Evolutionary conservation across 75 land plant genomes (phyloP), one percentile per base, ranked within the genome.

Genomic region (Sequoiadendron giganteum): DNA sequence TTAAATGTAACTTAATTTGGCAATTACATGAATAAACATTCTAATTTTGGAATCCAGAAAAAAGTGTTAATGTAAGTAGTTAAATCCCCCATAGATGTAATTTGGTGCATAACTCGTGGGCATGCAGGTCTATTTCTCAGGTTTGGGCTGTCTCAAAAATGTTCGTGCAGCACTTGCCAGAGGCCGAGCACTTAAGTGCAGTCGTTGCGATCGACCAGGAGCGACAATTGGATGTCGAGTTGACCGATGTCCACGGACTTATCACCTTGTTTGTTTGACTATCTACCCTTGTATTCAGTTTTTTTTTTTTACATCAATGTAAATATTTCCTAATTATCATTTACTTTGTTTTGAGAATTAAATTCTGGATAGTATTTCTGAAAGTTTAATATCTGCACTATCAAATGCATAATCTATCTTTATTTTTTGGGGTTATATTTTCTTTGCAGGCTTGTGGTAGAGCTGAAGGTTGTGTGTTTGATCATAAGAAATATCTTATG

Each of bases 171-270:
- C 99, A 68, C 93, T 97, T 87, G 93, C 93, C 85, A 90, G 99
- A 87, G 99, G 99, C 80, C 94, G 96, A 52, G 88, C 89, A 8
- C 89, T 98, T 86, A 98, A 95, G 88, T 98, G 99, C 88, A 95
- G 91, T 38, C 97, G 94, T 30, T 98, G 99, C 90, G 93, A 93
- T 89, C 93, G 95, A 86, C 95, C 97, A 45, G 99, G 99, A 73
- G 99, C 99, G 39, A 98, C 99, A 42, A 98, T 95, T 91, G 99
- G 99, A 30, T 98, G 99, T 86, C 98, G 99, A 86, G 97, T 98
- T 90, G 97, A 96, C 90, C 94, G 98, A 28, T 98, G 99, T 75
- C 97, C 99, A 18, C 98, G 89, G 87, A 97, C 97, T 32, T 98
- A 98, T 86, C 99, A 98, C 89, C 86, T 98, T 96, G 99, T 98